phyloP scores from a whole-genome alignment of 176 grass and related monocot genomes.

The Phoenix roebelenii region DNA sequence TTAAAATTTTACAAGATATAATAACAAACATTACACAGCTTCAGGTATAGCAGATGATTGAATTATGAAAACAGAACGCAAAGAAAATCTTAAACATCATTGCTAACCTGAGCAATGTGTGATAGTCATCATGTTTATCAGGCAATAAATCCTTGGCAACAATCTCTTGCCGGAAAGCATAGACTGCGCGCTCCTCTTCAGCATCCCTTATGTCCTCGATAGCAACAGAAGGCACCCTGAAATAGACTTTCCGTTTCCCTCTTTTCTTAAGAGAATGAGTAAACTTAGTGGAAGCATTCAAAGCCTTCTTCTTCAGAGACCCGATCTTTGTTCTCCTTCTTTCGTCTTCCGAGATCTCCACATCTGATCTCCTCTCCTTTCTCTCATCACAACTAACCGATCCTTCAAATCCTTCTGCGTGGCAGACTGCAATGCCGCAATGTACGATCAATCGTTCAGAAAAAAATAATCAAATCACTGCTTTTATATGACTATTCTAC shows the following conservation, averaged over 20 bases:
- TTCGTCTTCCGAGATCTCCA: slow-evolving; percentile 89
- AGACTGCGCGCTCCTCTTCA: slow-evolving; percentile 84
- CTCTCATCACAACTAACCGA: slow-evolving; percentile 55
- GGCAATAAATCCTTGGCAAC: slow-evolving; percentile 49
- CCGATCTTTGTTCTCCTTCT: slow-evolving; percentile 83
- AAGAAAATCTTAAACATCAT: not conserved
- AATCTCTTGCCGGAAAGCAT: slow-evolving; percentile 62
- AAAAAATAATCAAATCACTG: not conserved
- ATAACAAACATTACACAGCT: too few relatives aligned
- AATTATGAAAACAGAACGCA: not conserved
- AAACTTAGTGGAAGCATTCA: slow-evolving; percentile 67
- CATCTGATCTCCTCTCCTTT: slow-evolving; percentile 46
- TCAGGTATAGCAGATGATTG: not conserved
- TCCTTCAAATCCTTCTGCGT: slow-evolving; percentile 63
- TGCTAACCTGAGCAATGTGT: slow-evolving; percentile 77
- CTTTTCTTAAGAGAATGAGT: slow-evolving; percentile 90
- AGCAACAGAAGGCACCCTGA: slow-evolving; percentile 76
- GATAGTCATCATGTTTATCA: slow-evolving; percentile 87
- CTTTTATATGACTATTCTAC: too few relatives aligned
- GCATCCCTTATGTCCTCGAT: slow-evolving; percentile 93
- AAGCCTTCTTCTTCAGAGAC: slow-evolving; percentile 71
- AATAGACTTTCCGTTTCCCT: slow-evolving; percentile 78
- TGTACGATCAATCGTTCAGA: not conserved
- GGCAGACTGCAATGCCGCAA: slow-evolving; percentile 29
- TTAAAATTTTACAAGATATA: too few relatives aligned